A percentile compares a stretch with the other conserved stretches of the same genome.
Evolutionary conservation across 106 monocot species (phyloP).

Genomic region (Acorus gramineus): DNA sequence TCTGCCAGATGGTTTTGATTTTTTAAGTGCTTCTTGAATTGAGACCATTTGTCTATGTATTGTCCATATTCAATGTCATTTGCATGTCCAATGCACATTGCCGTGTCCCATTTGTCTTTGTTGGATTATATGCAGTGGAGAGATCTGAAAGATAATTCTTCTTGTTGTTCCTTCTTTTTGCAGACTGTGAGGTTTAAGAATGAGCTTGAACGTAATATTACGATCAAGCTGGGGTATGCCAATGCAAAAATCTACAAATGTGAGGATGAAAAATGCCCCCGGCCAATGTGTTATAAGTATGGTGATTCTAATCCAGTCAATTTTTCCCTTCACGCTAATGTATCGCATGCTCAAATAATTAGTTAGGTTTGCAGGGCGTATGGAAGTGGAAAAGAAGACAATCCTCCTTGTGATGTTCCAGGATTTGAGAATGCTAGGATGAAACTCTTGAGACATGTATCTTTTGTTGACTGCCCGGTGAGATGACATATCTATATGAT

Average conservation of each 20-base stretch:
- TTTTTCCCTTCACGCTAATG: background rate
- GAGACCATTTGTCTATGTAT: too few relatives aligned
- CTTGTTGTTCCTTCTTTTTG: conserved; percentile 8
- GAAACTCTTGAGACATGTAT: conserved; percentile 94
- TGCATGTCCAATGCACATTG: too few relatives aligned
- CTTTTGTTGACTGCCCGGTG: conserved; percentile 96
- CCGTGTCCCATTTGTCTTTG: too few relatives aligned
- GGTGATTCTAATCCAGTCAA: background rate
- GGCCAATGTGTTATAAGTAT: conserved; percentile 98
- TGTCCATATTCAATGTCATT: too few relatives aligned
- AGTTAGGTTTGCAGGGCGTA: conserved; percentile 57
- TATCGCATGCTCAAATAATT: background rate
- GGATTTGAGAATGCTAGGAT: conserved; percentile 86
- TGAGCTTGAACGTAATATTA: conserved; percentile 92
- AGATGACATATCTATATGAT: conserved; percentile 1
- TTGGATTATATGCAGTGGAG: too few relatives aligned
- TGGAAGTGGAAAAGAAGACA: conserved; percentile 96
- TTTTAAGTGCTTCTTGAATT: too few relatives aligned
- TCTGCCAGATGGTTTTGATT: too few relatives aligned
- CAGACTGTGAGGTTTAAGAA: conserved; percentile 97
- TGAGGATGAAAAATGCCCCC: conserved; percentile 88
- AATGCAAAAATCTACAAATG: conserved; percentile 99
- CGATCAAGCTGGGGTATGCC: conserved; percentile 94
- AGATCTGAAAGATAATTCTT: too few relatives aligned
- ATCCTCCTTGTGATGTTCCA: conserved; percentile 81